Evolutionary conservation across 2,329 filamentous ascomycete species (phyloP).

Genomic region (Ophiosphaerella herpotricha): DNA sequence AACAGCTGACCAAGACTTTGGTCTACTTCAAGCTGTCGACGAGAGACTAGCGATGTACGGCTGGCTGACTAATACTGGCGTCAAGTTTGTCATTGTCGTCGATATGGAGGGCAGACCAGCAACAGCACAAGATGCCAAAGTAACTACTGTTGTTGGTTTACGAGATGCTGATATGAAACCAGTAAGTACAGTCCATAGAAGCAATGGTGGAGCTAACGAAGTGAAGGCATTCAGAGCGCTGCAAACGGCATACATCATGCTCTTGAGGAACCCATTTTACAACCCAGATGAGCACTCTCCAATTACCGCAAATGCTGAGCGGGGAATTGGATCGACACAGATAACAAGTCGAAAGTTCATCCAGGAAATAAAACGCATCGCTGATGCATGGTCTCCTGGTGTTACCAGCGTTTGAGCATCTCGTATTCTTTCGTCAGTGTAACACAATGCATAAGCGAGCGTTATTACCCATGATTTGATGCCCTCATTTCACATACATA

Average conservation of each 20-base stretch:
- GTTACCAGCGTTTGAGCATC: conserved; percentile 60
- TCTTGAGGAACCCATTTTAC: conserved; percentile 95
- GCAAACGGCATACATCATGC: conserved; percentile 85
- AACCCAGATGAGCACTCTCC: conserved; percentile 82
- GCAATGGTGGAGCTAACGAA: conserved; percentile 6
- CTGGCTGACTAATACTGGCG: conserved; percentile 93
- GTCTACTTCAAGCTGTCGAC: conserved; percentile 89
- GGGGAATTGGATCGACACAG: conserved; percentile 58
- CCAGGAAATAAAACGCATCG: conserved; percentile 82
- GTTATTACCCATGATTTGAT: conserved; percentile 13
- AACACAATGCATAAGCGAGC: conserved; percentile 34
- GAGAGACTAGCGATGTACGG: conserved; percentile 93
- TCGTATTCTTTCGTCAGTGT: conserved; percentile 12
- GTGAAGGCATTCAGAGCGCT: conserved; percentile 80
- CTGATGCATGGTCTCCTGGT: conserved; percentile 81
- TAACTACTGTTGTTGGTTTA: conserved; percentile 64
- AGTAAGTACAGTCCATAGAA: conserved; percentile 52
- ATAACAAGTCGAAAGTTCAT: conserved; percentile 84
- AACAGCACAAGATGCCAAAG: conserved; percentile 39
- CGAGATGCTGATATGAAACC: conserved; percentile 86
- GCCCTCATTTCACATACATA: not conserved
- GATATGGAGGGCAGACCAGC: conserved; percentile 78
- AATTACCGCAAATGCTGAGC: conserved; percentile 52
- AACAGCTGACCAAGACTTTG: conserved; percentile 79
- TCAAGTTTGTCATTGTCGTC: conserved; percentile 87